Percentiles rank a stretch among this genome's conserved stretches.
Evolutionary conservation across 148 eudicot species (phyloP).

Genomic region (Bassia scoparia): DNA sequence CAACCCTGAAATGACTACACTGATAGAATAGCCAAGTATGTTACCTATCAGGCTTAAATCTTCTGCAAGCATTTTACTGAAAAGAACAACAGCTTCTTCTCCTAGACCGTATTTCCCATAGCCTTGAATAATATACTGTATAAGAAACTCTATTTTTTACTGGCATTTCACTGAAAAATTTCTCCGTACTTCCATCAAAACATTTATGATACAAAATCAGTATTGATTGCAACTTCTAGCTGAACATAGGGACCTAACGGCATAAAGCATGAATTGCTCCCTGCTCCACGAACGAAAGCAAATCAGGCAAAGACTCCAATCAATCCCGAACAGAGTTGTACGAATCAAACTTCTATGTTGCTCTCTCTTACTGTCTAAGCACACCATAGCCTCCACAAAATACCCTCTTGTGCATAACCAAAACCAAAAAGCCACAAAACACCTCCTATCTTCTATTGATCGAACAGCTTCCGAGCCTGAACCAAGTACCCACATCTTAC

Average conservation of each 20-base stretch:
- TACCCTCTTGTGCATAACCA: conserved; percentile 66
- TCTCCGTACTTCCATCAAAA: conserved; percentile 54
- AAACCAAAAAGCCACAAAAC: conserved; percentile 64
- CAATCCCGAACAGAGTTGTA: conserved; percentile 62
- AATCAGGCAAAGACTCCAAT: conserved; percentile 77
- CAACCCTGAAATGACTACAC: conserved; percentile 88
- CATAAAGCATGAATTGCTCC: conserved; percentile 72
- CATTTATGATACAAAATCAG: conserved; percentile 82
- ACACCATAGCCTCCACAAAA: conserved; percentile 51
- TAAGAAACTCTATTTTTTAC: conserved; percentile 61
- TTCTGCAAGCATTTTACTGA: conserved; percentile 47
- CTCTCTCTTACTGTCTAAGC: conserved; percentile 52
- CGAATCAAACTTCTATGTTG: conserved; percentile 41
- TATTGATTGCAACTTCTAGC: conserved; percentile 58
- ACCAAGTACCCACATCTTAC: conserved; percentile 57
- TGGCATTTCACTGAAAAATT: conserved; percentile 49
- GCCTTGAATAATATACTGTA: conserved; percentile 77
- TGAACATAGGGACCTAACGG: conserved; percentile 47
- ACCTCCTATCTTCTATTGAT: conserved; percentile 54
- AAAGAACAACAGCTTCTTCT: conserved; percentile 45
- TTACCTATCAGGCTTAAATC: conserved; percentile 63
- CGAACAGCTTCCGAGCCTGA: conserved; percentile 52
- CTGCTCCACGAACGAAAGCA: conserved; percentile 64
- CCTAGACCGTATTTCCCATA: conserved; percentile 81
- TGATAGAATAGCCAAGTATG: conserved; percentile 73